These are phyloP conservation scores for Westerdykella sp. DNA, from an alignment of 2,329 filamentous ascomycete species.

Conservation along the genomic window DNA sequence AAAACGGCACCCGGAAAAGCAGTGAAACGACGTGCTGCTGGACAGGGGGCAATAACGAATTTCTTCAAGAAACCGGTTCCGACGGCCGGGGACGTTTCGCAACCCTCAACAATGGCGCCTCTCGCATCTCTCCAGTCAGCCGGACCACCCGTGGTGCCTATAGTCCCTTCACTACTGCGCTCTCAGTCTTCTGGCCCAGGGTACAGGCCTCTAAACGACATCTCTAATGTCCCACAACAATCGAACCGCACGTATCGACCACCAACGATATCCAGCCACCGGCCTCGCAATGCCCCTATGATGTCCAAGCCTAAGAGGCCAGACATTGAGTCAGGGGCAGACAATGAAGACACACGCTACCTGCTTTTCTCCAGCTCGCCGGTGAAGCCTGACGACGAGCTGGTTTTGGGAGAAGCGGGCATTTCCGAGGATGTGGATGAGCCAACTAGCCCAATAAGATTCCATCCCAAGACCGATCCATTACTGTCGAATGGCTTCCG, in stretches of 20 bases:
- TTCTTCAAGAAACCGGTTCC: slow-evolving; percentile 43
- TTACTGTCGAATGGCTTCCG: slow-evolving; percentile 17
- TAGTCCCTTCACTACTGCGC: slow-evolving; percentile 11
- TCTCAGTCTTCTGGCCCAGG: slow-evolving; percentile 16
- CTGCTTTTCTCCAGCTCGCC: slow-evolving; percentile 42
- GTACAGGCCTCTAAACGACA: slow-evolving; percentile 23
- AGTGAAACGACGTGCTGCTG: slow-evolving; percentile 37
- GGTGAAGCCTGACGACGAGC: slow-evolving; percentile 22
- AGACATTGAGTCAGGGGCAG: slow-evolving; percentile 12
- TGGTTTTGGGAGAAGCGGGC: not conserved
- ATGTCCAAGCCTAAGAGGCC: slow-evolving; percentile 22
- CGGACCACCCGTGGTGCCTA: not conserved
- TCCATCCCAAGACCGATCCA: not conserved
- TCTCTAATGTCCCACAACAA: slow-evolving; percentile 23
- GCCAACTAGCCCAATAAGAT: slow-evolving; percentile 8
- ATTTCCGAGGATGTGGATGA: slow-evolving; percentile 5
- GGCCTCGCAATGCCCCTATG: slow-evolving; percentile 29
- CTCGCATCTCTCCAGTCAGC: not conserved
- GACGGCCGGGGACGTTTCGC: slow-evolving; percentile 9
- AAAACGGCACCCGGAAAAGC: slow-evolving; percentile 14
- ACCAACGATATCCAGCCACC: slow-evolving; percentile 24
- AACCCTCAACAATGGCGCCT: slow-evolving; percentile 4
- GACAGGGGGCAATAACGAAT: slow-evolving; percentile 48
- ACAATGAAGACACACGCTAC: slow-evolving; percentile 40
- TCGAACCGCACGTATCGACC: slow-evolving; percentile 14